phyloP scores from a whole-genome alignment of 805 yeast genomes.

The Pichia californica region DNA sequence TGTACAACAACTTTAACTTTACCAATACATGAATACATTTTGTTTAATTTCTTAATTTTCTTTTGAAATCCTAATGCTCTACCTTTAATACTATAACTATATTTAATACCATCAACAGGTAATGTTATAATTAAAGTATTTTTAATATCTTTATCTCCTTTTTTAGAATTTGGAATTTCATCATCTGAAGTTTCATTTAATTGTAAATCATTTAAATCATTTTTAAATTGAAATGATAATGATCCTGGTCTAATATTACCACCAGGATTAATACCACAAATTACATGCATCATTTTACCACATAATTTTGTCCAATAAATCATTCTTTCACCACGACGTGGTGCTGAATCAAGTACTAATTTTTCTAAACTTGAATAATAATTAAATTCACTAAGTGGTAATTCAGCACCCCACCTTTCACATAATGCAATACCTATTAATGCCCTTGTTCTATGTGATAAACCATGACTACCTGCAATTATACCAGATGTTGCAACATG shows the following conservation, averaged over 20 bases:
- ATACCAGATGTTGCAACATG: constrained; percentile 70
- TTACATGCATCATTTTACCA: constrained; percentile 69
- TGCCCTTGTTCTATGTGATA: constrained; percentile 66
- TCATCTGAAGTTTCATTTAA: constrained; percentile 12
- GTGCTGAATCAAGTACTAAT: constrained; percentile 39
- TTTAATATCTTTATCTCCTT: constrained; percentile 12
- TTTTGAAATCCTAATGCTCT: constrained; percentile 55
- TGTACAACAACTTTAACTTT: constrained; percentile 48
- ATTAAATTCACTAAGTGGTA: constrained; percentile 48
- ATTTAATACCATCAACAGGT: constrained; percentile 47
- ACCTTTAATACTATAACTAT: constrained; percentile 52
- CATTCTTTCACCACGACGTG: constrained; percentile 36
- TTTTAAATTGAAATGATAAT: constrained; percentile 38
- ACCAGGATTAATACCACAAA: constrained; percentile 78
- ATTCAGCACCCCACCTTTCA: constrained; percentile 78
- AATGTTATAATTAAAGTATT: constrained; percentile 30
- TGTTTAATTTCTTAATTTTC: constrained; percentile 49
- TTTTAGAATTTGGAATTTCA: constrained; percentile 1
- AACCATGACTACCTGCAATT: constrained; percentile 69
- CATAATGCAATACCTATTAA: constrained; percentile 67
- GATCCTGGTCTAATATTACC: constrained; percentile 64
- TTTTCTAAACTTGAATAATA: constrained; percentile 42
- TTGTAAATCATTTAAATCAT: constrained; percentile 11
- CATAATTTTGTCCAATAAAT: constrained; percentile 70
- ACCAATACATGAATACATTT: constrained; percentile 38